Evolutionary conservation across 352 stramenopile genomes (phyloP), one percentile per base, ranked within the genome.

Genomic region (Salisapilia sapeloensis): DNA sequence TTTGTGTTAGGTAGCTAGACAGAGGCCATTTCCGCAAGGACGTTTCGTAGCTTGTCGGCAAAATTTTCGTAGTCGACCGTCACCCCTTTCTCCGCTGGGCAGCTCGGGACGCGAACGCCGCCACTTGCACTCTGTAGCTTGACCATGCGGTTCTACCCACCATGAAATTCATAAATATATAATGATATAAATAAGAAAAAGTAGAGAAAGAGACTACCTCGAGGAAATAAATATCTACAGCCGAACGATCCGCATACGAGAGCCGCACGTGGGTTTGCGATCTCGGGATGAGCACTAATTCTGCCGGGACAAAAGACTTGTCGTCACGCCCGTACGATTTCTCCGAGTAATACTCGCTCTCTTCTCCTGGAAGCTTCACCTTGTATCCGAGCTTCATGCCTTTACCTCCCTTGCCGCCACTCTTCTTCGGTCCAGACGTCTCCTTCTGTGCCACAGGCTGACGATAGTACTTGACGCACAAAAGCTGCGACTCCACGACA

Each of bases 221-320:
- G 42, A 90, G 58, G 35, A 90, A 90, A 82, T 82, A 86, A 78
- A 90, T 82, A 82, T 90, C 74, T 53, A 90, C 71, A 35, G 67
- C 74, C 48, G 65, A 86, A 16, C 74, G 70, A 40, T 90, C 69
- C 33, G 59, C 71, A 48, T 90, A 90, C 23, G 66, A 79, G 34
- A 90, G 43, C 31, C 71, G 70, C 42, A 90, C 64, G 38, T 86
- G 70, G 19, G 69, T 84, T 46, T 90, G 74, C 29, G 74, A 86
- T 32, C 74, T 66, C 27, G 74, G 74, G 38, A 90, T 90, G 34
- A 90, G 55, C 35, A 85, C 63, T 11, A 90, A 44, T 36, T 90
- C 74, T 6, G 67, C 74, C 35, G 71, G 57, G 18, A 90, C 70
- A 28, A 89, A 89, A 18, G 72, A 80, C 42, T 85, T 85, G 53